phyloP scores from a whole-genome alignment of 768 basidiomycete species.

The Leccinum imitatum region DNA sequence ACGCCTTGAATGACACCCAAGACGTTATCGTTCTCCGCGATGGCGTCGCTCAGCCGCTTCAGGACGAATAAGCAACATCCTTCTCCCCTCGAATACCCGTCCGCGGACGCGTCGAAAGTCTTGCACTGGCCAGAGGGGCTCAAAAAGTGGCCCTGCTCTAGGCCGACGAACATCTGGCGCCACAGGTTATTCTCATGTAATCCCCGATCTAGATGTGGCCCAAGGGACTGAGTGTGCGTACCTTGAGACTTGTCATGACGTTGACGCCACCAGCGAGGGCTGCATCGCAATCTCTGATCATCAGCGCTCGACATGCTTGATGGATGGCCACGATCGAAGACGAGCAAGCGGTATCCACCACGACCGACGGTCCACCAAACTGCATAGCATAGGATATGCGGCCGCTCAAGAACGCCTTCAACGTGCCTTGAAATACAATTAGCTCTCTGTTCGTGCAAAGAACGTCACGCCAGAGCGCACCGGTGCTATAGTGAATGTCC shows the following conservation, averaged over 20 bases:
- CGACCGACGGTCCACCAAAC: slow-evolving; percentile 68
- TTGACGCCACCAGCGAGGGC: slow-evolving; percentile 78
- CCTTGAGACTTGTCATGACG: slow-evolving; percentile 67
- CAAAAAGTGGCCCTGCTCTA: slow-evolving; percentile 69
- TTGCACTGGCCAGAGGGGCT: slow-evolving; percentile 67
- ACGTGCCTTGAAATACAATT: slow-evolving; percentile 44
- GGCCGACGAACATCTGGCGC: slow-evolving; percentile 62
- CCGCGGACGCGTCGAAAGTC: slow-evolving; percentile 67
- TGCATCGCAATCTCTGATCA: slow-evolving; percentile 61
- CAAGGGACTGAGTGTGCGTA: slow-evolving; percentile 35
- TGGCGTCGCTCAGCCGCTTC: slow-evolving; percentile 67
- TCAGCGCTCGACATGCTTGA: slow-evolving; percentile 65
- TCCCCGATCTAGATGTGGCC: not conserved
- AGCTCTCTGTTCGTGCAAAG: not conserved
- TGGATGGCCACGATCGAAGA: slow-evolving; percentile 68
- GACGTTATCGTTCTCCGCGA: slow-evolving; percentile 65
- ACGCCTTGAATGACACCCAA: slow-evolving; percentile 66
- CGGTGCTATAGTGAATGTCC: slow-evolving; percentile 71
- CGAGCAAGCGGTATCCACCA: slow-evolving; percentile 75
- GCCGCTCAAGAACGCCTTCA: slow-evolving; percentile 67
- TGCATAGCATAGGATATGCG: slow-evolving; percentile 69
- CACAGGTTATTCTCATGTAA: slow-evolving; percentile 5
- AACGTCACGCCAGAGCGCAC: slow-evolving; percentile 33
- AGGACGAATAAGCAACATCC: slow-evolving; percentile 71
- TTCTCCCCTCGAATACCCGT: slow-evolving; percentile 72